These are phyloP conservation scores for Myxozyma vanderwaltii DNA, from an alignment of 805 yeast genomes.

Conservation along the genomic window DNA sequence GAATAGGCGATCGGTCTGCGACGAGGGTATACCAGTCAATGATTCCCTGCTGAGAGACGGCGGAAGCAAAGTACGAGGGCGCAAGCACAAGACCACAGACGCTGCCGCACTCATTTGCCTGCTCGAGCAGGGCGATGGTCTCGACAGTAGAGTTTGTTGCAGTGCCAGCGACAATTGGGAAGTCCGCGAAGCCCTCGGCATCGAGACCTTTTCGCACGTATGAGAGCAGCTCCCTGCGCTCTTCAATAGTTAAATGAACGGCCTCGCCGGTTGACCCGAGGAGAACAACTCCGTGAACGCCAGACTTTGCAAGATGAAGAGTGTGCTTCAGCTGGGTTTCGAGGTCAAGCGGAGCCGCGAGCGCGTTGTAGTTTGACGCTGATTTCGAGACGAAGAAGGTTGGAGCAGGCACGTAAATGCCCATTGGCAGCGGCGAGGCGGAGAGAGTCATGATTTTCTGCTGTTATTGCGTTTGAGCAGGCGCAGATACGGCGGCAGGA, in stretches of 20 bases:
- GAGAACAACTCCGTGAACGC: slow-evolving; percentile 53
- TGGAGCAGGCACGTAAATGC: slow-evolving; percentile 56
- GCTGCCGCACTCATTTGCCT: slow-evolving; percentile 40
- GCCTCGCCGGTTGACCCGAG: slow-evolving; percentile 62
- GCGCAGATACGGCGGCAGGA: not conserved
- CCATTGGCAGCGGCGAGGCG: slow-evolving; percentile 31
- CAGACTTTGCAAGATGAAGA: slow-evolving; percentile 47
- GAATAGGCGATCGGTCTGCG: slow-evolving; percentile 49
- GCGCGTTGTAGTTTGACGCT: slow-evolving; percentile 22
- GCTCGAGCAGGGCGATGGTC: slow-evolving; percentile 44
- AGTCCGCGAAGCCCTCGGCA: slow-evolving; percentile 45
- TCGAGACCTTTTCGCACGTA: slow-evolving; percentile 43
- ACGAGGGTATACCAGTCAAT: slow-evolving; percentile 50
- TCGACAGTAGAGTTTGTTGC: slow-evolving; percentile 52
- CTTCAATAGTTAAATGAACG: slow-evolving; percentile 52
- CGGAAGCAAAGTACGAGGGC: slow-evolving; percentile 53
- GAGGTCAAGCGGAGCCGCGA: slow-evolving; percentile 43
- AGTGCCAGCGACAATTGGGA: slow-evolving; percentile 53
- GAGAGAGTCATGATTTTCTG: not conserved
- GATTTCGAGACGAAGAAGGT: slow-evolving; percentile 55
- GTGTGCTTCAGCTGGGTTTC: slow-evolving; percentile 53
- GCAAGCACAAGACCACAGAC: slow-evolving; percentile 45
- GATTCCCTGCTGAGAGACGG: slow-evolving; percentile 51
- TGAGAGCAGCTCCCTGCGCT: slow-evolving; percentile 43
- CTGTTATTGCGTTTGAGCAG: no score